Percentiles rank a stretch among this genome's conserved stretches.
phyloP scores from a whole-genome alignment of 2,329 filamentous ascomycete genomes.

The Calonectria naviculata region DNA sequence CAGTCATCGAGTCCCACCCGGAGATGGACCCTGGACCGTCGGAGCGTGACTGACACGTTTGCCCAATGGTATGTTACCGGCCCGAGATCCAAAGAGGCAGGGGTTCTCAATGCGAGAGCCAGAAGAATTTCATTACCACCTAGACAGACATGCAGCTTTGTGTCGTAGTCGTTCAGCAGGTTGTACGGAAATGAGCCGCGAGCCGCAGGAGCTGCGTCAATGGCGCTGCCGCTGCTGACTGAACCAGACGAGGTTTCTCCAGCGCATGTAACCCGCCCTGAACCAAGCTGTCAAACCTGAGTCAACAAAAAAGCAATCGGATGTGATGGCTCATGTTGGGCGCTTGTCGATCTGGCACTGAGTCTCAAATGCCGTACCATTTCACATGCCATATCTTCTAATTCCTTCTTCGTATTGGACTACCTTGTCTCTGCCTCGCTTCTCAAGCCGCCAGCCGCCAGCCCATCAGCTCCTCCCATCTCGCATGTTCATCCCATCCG shows the following conservation, averaged over 20 bases:
- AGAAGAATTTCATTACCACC: conserved; percentile 16
- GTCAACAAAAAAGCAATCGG: not conserved
- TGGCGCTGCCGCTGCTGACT: not conserved
- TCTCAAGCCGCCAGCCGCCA: not conserved
- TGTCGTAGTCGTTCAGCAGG: not conserved
- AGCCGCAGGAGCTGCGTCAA: not conserved
- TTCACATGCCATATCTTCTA: conserved; percentile 3
- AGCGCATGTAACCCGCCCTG: not conserved
- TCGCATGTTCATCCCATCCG: conserved; percentile 10
- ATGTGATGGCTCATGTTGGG: not conserved
- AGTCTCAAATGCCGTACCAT: not conserved
- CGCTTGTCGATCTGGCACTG: not conserved
- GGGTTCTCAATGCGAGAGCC: conserved; percentile 32
- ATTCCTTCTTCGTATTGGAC: not conserved
- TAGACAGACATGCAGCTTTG: not conserved
- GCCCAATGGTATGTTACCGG: conserved; percentile 29
- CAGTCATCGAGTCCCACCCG: conserved; percentile 6
- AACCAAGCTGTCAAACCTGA: not conserved
- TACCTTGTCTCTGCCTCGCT: not conserved
- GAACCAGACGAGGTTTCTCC: not conserved
- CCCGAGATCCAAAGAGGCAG: conserved; percentile 34
- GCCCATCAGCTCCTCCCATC: conserved; percentile 1
- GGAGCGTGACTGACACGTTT: conserved; percentile 30
- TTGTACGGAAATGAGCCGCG: not conserved
- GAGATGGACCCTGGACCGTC: conserved; percentile 23